Conservation (phyloP, 176 grass and related monocot genomes). For the Typha latifolia region DNA sequence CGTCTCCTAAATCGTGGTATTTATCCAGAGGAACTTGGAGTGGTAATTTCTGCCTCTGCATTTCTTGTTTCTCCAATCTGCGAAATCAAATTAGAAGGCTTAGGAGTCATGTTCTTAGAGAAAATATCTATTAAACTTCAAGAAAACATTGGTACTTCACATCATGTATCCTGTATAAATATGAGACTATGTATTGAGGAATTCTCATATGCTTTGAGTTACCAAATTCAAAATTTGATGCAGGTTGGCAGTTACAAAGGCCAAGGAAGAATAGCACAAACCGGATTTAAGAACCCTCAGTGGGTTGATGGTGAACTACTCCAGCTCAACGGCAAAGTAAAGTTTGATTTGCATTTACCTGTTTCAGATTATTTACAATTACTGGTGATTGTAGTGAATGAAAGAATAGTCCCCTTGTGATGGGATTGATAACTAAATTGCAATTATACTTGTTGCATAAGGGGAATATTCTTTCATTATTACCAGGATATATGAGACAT, state of each 20-base stretch:
- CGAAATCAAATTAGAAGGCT: neutral
- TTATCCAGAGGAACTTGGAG: constrained; percentile 84
- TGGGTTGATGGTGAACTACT: constrained; percentile 93
- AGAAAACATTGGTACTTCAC: neutral
- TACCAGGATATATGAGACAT: neutral
- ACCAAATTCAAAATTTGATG: neutral
- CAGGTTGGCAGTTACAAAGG: constrained; percentile 80
- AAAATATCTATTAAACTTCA: no score
- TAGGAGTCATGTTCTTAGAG: no score
- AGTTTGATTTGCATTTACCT: constrained; percentile 8
- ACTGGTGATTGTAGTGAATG: neutral
- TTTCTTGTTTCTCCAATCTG: neutral
- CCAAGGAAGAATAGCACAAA: constrained; percentile 87
- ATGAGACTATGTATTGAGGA: no score
- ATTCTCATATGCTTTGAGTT: no score
- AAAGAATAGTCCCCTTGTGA: neutral
- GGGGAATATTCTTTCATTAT: no score
- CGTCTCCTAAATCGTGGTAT: constrained; percentile 61
- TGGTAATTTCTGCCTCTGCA: constrained; percentile 42
- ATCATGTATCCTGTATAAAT: no score
- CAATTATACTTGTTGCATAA: no score
- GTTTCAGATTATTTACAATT: neutral
- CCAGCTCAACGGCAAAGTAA: constrained; percentile 93
- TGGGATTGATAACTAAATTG: neutral
- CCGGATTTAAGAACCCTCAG: constrained; percentile 84